Evolutionary conservation across 345 rosid species (phyloP).

Genomic region (Pugionium dolabratum): DNA sequence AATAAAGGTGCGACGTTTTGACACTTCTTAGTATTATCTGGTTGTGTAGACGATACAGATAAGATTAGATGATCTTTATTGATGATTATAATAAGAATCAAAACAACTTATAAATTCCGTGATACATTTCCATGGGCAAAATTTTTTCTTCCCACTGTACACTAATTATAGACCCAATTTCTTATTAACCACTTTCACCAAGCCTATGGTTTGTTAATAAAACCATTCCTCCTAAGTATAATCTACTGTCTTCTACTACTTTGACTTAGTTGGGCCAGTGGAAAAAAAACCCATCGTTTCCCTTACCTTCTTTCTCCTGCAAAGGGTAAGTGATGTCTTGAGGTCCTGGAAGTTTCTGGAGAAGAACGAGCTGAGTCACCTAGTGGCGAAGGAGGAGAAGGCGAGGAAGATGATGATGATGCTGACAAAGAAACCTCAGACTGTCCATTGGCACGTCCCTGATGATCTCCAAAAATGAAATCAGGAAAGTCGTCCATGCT

Average conservation of each 20-base stretch:
- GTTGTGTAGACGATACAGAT: no score
- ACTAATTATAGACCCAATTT: conserved; percentile 32
- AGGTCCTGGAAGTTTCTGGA: conserved; percentile 36
- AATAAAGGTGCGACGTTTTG: not conserved
- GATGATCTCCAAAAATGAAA: conserved; percentile 57
- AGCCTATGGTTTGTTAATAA: conserved; percentile 31
- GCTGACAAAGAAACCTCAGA: conserved; percentile 58
- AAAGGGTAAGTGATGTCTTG: conserved; percentile 27
- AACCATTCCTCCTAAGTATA: conserved; percentile 31
- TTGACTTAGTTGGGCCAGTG: conserved; percentile 36
- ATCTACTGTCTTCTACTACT: conserved; percentile 33
- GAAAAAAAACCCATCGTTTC: conserved; percentile 46
- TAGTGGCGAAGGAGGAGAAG: conserved; percentile 48
- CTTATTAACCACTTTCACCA: conserved; percentile 24
- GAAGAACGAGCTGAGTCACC: conserved; percentile 34
- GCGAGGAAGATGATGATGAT: conserved; percentile 52
- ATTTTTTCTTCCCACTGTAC: conserved; percentile 38
- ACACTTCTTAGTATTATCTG: no score
- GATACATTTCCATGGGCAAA: conserved; percentile 36
- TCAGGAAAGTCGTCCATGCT: conserved; percentile 80
- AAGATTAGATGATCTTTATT: conserved; percentile 19
- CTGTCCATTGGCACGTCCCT: conserved; percentile 53
- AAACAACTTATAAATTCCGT: not conserved
- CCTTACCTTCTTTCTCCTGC: conserved; percentile 9
- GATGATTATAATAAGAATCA: conserved; percentile 6